Evolutionary conservation across 2,329 filamentous ascomycete species (phyloP), one percentile per base, ranked within the genome.

Genomic region (Cladosporium velox): DNA sequence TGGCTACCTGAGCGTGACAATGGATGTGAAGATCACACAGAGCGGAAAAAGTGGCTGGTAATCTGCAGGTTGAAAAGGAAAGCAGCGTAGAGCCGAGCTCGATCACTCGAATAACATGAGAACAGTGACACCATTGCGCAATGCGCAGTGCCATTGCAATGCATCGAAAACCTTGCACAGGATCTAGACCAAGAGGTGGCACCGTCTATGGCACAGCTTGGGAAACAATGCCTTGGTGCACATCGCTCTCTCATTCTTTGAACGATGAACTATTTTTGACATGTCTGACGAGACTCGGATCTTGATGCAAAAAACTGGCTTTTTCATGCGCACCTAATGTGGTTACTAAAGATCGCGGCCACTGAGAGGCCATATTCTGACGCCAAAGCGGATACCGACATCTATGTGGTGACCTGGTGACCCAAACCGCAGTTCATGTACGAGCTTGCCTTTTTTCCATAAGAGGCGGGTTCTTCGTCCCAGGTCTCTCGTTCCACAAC

Each of bases 21-120:
- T 7, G 88, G 87, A 1, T 71, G 77, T 28, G 90, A 92, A 73
- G 85, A 90, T 73, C 77, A 85, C 4, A 84, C 82, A 0, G 84
- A 84, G 74, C 81, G 87, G 72, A 92, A 92, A 79, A 84, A 87
- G 69, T 92, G 90, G 90, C 79, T 91, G n/a, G 86, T 87, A 4
- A 81, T 91, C 65, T 85, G 34, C 34, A 54, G 61, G 30, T 28
- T 67, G 62, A 59, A 60, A 38, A 61, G 57, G 35, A 55, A 66
- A 47, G 61, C 6, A 10, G 30, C 18, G 11, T 64, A 61, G 38
- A 54, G 3, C 18, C 18, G 18, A 21, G 7, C 2, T 14, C 2
- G 5, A 44, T 21, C 7, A 11, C 1, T 44, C 41, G 18, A 18
- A 44, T 11, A 21, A 15, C 18, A 21, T 21, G 18, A 44, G 41